phyloP scores from a whole-genome alignment of 192 early-diverging fungal genomes.

The Spinellus fusiger region DNA sequence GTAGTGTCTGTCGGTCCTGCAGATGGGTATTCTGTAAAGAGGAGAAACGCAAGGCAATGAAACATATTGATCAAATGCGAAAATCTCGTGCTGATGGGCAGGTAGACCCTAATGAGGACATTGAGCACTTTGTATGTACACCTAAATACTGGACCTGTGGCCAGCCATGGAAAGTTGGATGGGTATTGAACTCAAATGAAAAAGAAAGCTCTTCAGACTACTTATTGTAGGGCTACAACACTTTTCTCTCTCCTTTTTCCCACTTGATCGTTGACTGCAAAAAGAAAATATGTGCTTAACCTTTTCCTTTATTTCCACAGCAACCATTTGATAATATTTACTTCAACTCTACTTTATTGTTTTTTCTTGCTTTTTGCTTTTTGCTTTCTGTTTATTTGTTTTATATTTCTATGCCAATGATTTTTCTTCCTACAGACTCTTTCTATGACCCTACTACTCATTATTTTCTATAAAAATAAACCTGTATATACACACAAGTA shows the following conservation, averaged over 20 bases:
- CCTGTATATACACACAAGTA: too few relatives aligned
- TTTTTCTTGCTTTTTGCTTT: not conserved
- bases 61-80: slow-evolving; percentile 28
- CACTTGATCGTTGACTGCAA: not conserved
- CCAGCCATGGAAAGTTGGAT: slow-evolving; percentile 33
- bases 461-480: too few relatives aligned
- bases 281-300: too few relatives aligned
- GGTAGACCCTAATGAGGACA: slow-evolving; percentile 22
- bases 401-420: too few relatives aligned
- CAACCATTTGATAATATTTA: too few relatives aligned
- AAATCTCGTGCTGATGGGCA: slow-evolving; percentile 5
- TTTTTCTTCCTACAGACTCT: too few relatives aligned
- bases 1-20: slow-evolving; percentile 28
- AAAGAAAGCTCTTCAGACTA: not conserved
- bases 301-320: too few relatives aligned
- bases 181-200: slow-evolving; percentile 18
- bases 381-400: not conserved
- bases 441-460: too few relatives aligned
- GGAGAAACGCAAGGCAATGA: slow-evolving; percentile 30
- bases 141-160: slow-evolving; percentile 34
- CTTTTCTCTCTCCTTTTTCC: not conserved
- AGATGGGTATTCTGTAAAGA: slow-evolving; percentile 37
- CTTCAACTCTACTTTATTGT: not conserved
- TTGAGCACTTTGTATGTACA: slow-evolving; percentile 26
- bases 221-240: not conserved